Evolutionary conservation across 768 basidiomycete species (phyloP).

Genomic region (Ramaria sp.): DNA sequence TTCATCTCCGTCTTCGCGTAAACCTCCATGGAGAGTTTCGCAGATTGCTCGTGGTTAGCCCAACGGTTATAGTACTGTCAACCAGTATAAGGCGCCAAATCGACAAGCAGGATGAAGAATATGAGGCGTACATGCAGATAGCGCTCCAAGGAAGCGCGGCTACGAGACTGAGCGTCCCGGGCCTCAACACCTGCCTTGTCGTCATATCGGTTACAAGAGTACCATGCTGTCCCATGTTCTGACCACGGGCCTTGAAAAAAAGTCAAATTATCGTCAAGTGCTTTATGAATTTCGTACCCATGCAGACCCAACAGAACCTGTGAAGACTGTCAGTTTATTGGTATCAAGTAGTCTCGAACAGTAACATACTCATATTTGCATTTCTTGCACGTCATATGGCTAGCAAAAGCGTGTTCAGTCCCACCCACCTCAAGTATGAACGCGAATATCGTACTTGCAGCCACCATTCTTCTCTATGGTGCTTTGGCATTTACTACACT

Average conservation of each 20-base stretch:
- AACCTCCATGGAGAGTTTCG: conserved; percentile 85
- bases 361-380: conserved; percentile 67
- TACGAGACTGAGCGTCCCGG: conserved; percentile 84
- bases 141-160: conserved; percentile 83
- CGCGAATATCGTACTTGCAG: conserved; percentile 74
- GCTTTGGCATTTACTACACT: conserved; percentile 90
- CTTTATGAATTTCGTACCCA: conserved; percentile 44
- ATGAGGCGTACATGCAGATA: conserved; percentile 76
- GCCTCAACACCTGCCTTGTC: conserved; percentile 83
- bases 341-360: conserved; percentile 3
- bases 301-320: conserved; percentile 96
- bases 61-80: conserved; percentile 95
- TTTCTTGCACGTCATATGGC: conserved; percentile 99
- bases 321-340: conserved; percentile 8
- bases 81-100: conserved; percentile 6
- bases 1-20: conserved; percentile 97
- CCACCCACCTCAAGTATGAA: conserved; percentile 11
- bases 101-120: neutral
- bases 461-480: conserved; percentile 99
- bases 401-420: conserved; percentile 20
- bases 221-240: conserved; percentile 96
- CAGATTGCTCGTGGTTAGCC: conserved; percentile 99
- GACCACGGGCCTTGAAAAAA: conserved; percentile 74
- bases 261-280: conserved; percentile 26
- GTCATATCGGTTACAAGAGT: conserved; percentile 95